Conservation (phyloP, 208 protist species). For the Trypanosoma platydactyli region DNA sequence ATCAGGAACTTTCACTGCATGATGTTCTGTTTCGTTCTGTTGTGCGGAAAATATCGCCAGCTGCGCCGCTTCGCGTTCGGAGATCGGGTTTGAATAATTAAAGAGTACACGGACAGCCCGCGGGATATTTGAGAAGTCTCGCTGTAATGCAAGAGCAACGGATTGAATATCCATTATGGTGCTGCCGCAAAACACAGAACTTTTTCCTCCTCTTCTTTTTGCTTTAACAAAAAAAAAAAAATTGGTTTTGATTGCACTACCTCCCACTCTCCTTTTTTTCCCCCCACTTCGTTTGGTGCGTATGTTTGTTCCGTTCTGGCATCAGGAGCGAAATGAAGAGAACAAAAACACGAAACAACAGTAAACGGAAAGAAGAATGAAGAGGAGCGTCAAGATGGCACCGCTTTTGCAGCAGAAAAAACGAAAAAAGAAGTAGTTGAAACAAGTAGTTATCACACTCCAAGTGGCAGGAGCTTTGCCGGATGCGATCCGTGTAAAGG, state of each 20-base stretch:
- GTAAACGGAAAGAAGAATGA: too few species aligned
- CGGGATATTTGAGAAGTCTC: constrained; percentile 26
- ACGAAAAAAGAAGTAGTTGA: too few species aligned
- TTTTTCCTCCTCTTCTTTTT: constrained; percentile 8
- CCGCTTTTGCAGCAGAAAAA: too few species aligned
- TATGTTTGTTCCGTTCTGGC: too few species aligned
- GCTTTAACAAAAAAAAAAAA: constrained; percentile 26
- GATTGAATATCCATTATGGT: constrained; percentile 60
- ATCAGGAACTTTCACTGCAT: constrained; percentile 43
- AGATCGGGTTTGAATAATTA: constrained; percentile 77
- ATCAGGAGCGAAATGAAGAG: too few species aligned
- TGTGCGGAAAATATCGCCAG: constrained; percentile 53
- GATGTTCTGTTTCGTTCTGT: constrained; percentile 64
- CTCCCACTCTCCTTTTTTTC: constrained; percentile 1
- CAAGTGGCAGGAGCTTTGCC: too few species aligned
- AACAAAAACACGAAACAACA: too few species aligned
- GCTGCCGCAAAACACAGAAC: too few species aligned
- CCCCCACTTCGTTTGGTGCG: constrained; percentile 1
- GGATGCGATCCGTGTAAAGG: too few species aligned
- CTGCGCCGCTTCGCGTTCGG: constrained; percentile 58
- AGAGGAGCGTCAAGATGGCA: too few species aligned
- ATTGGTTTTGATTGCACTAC: constrained; percentile 9
- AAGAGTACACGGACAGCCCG: constrained; percentile 55
- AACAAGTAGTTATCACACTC: too few species aligned
- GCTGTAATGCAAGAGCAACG: constrained; percentile 54